phyloP scores from a whole-genome alignment of 352 stramenopile species.

The Blastocystis sp. region DNA sequence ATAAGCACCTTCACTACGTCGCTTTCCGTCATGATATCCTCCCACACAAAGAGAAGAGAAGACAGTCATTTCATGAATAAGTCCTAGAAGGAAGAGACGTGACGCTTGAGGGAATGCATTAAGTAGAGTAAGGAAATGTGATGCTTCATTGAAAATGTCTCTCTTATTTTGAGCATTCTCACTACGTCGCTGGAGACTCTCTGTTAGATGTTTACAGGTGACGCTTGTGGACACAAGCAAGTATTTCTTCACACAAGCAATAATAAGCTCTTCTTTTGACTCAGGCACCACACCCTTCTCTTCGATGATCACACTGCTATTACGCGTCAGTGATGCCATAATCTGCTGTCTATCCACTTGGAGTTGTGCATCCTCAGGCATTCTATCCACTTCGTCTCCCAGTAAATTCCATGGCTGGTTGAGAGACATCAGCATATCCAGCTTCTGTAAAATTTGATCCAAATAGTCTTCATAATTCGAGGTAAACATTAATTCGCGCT shows the following conservation, averaged over 20 bases:
- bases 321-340: neutral
- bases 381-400: neutral
- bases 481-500: neutral
- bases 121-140: slow-evolving; percentile 5
- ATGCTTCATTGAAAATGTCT: slow-evolving; percentile 8
- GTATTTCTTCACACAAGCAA: slow-evolving; percentile 31
- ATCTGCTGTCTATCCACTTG: neutral
- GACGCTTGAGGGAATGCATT: slow-evolving; percentile 3
- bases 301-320: slow-evolving; percentile 34
- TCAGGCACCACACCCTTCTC: slow-evolving; percentile 58
- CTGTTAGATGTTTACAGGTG: neutral
- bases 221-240: slow-evolving; percentile 9
- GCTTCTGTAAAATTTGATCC: neutral
- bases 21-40: slow-evolving; percentile 25
- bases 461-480: slow-evolving; percentile 43
- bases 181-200: neutral
- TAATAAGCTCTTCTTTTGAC: neutral
- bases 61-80: slow-evolving; percentile 32
- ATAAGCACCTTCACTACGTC: slow-evolving; percentile 6
- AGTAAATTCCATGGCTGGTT: slow-evolving; percentile 27
- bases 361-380: neutral
- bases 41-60: slow-evolving; percentile 1
- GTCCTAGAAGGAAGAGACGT: slow-evolving; percentile 46
- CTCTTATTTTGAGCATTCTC: slow-evolving; percentile 45
- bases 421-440: slow-evolving; percentile 54